Conservation (phyloP, 2,329 filamentous ascomycete genomes). For the Xylaria sp. region DNA sequence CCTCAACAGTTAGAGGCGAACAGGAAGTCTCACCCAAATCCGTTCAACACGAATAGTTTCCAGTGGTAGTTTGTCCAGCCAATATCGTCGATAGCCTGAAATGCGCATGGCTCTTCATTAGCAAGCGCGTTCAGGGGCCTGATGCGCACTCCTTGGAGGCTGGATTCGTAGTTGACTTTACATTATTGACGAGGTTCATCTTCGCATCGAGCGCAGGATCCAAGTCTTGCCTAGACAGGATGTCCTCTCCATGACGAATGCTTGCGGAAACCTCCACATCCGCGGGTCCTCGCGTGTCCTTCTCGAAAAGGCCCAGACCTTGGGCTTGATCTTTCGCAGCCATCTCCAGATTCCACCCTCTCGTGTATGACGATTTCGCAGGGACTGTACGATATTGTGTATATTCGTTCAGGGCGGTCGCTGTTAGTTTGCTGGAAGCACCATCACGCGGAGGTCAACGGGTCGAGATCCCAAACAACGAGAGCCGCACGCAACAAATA, state of each 20-base stretch:
- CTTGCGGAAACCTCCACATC: constrained; percentile 4
- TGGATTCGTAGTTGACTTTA: constrained; percentile 31
- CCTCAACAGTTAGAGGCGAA: not conserved
- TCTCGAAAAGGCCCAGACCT: not conserved
- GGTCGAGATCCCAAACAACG: not conserved
- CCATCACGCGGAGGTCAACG: too few relatives aligned
- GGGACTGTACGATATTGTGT: not conserved
- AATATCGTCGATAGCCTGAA: constrained; percentile 33
- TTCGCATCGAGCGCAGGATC: constrained; percentile 60
- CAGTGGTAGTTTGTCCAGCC: constrained; percentile 41
- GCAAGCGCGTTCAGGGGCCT: not conserved
- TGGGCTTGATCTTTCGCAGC: not conserved
- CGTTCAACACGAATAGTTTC: constrained; percentile 56
- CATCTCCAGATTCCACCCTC: constrained; percentile 2
- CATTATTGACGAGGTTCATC: constrained; percentile 65
- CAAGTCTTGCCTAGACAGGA: constrained; percentile 52
- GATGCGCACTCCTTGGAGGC: too few relatives aligned
- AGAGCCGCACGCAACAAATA: not conserved
- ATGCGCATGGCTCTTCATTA: constrained; percentile 4
- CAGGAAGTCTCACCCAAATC: constrained; percentile 45
- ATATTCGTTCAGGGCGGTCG: not conserved
- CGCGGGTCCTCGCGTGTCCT: not conserved
- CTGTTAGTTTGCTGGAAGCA: not conserved
- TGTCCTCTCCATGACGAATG: constrained; percentile 37
- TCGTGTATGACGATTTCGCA: not conserved